Conservation (phyloP, 2,329 filamentous ascomycete species). For the Hymenoscyphus scutula region DNA sequence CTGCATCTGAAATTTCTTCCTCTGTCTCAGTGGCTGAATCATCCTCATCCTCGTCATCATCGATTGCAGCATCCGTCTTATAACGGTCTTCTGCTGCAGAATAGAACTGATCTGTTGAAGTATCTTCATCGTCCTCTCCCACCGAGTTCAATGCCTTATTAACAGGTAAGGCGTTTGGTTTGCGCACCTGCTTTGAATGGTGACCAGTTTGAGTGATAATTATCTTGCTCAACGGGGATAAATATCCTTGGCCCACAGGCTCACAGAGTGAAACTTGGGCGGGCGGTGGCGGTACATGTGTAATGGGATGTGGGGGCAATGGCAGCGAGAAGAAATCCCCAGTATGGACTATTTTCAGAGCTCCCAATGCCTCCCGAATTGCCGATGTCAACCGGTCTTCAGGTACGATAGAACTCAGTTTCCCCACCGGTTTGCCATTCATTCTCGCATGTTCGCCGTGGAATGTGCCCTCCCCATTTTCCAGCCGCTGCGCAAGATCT, state of each 20-base stretch:
- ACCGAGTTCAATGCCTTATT: constrained; percentile 58
- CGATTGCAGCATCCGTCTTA: constrained; percentile 53
- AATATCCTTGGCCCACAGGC: constrained; percentile 82
- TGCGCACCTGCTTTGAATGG: constrained; percentile 51
- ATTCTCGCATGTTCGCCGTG: constrained; percentile 59
- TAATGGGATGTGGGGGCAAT: constrained; percentile 79
- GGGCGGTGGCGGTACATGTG: constrained; percentile 78
- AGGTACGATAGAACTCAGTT: constrained; percentile 37
- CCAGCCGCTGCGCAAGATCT: constrained; percentile 73
- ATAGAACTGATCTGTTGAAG: constrained; percentile 86
- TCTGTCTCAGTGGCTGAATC: constrained; percentile 56
- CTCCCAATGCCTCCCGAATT: constrained; percentile 71
- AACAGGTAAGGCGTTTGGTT: constrained; percentile 45
- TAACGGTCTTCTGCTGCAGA: constrained; percentile 82
- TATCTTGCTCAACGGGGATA: constrained; percentile 77
- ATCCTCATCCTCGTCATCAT: constrained; percentile 51
- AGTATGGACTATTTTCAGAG: constrained; percentile 73
- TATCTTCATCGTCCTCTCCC: constrained; percentile 69
- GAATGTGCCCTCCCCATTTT: constrained; percentile 81
- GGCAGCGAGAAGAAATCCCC: constrained; percentile 78
- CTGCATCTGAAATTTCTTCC: constrained; percentile 59
- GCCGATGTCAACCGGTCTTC: constrained; percentile 62
- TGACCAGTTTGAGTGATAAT: constrained; percentile 68
- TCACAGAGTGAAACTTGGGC: constrained; percentile 92
- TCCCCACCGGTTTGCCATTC: constrained; percentile 41